These are phyloP conservation scores for Alternaria viburni DNA, from an alignment of 2,329 filamentous ascomycete genomes.

Conservation along the genomic window DNA sequence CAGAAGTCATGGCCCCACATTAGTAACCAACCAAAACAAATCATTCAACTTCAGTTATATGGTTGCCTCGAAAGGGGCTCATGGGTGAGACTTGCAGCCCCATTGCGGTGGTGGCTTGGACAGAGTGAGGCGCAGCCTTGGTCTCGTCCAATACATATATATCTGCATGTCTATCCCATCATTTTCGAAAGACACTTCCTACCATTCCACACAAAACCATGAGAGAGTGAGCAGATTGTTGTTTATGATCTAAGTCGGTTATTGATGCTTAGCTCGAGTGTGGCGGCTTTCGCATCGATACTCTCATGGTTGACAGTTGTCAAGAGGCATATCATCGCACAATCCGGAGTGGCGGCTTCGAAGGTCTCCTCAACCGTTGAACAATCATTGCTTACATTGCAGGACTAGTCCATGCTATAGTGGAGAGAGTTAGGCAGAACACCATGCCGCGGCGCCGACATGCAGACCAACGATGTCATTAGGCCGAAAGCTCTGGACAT, in stretches of 20 bases:
- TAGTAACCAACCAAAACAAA: slow-evolving; percentile 8
- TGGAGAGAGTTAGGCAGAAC: slow-evolving; percentile 30
- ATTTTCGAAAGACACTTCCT: not conserved
- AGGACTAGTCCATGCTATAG: slow-evolving; percentile 22
- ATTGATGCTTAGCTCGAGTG: slow-evolving; percentile 33
- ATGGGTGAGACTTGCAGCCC: slow-evolving; percentile 31
- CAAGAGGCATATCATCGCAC: not conserved
- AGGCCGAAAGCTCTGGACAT: slow-evolving; percentile 7
- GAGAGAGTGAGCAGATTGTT: not conserved
- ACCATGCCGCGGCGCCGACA: slow-evolving; percentile 19
- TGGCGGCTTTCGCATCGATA: slow-evolving; percentile 18
- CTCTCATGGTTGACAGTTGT: slow-evolving; percentile 19
- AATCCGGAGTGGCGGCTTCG: not conserved
- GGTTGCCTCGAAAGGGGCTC: slow-evolving; percentile 16
- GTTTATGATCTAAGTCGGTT: not conserved
- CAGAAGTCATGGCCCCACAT: slow-evolving; percentile 5
- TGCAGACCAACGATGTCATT: slow-evolving; percentile 24
- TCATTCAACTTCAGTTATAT: not conserved
- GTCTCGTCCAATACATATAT: slow-evolving; percentile 30
- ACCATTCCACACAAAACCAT: not conserved
- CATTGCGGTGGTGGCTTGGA: slow-evolving; percentile 32
- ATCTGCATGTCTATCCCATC: slow-evolving; percentile 13
- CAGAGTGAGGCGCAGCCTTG: slow-evolving; percentile 46
- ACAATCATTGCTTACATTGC: slow-evolving; percentile 28
- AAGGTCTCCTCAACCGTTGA: slow-evolving; percentile 7